Base-by-base conservation (phyloP, 2,329 filamentous ascomycete species). In the Trichophyton equinum region DNA sequence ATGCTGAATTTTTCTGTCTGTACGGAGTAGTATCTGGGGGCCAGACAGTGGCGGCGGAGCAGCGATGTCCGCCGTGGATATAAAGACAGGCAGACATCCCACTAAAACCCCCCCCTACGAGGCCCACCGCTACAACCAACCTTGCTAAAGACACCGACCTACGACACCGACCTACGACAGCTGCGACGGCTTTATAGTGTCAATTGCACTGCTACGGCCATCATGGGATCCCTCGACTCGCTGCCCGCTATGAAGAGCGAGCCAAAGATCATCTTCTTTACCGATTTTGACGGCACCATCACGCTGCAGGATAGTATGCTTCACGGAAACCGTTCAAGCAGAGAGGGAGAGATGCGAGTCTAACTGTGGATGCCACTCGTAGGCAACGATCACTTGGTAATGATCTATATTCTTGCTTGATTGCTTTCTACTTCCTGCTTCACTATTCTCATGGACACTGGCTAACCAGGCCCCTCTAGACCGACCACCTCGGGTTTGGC, bases 251-350 rank as follows among this genome's bases (percentile, higher is more conserved):
- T 79, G 67, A 70, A 74, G 63, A 75, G 72, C 62, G 85, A 87
- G 72, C 91, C 91, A 58, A 88, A 90, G 76, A 88, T 89, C 79
- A 91, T 99, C 79, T 96, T 99, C 82, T 97, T 97, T 80, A 96
- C 91, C 67, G 94, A 99, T 77, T 97, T 97, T 72, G 94, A 99
- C 76, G 94, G 94, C 70, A 97, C 91, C 60, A 92, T 96, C 72
- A 96, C 92, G 57, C 81, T 85, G 61, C 78, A 83, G 69, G 84
- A 87, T 74, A 85, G 82, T 82, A 69, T 71, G 79, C 77, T 25
- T 11, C 13, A 6, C 13, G 13, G 1, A 30, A 53, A 7, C 15
- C 20, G 6, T 20, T 40, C 25, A 38, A 38, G n/a, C n/a, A 20
- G 27, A 30, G 5, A 27, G 2, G n/a, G n/a, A 7, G 15, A 18